These are phyloP conservation scores for Beauveria scarabaeidicola DNA, from an alignment of 2,329 filamentous ascomycete species.

Conservation along the genomic window DNA sequence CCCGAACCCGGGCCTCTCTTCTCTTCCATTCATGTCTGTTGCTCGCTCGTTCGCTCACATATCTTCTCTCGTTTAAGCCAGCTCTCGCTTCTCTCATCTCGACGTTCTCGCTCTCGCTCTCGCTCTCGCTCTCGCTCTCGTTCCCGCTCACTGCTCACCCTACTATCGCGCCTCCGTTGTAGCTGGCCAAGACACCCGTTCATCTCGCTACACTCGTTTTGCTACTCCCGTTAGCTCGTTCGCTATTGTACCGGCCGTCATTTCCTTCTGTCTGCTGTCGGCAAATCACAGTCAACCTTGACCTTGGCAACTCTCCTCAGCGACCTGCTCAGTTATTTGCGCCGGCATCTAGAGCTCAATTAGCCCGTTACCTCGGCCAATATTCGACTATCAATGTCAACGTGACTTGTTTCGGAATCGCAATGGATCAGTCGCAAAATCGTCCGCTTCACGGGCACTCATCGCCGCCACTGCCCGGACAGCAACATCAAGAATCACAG, in stretches of 20 bases:
- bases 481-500: conserved; percentile 18
- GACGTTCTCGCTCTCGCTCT: background rate
- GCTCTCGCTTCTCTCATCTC: conserved; percentile 6
- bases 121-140: background rate
- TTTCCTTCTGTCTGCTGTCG: background rate
- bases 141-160: background rate
- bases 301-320: background rate
- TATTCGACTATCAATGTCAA: conserved; percentile 16
- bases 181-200: background rate
- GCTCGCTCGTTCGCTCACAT: conserved; percentile 6
- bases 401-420: conserved; percentile 18
- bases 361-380: background rate
- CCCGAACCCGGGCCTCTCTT: conserved; percentile 7
- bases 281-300: background rate
- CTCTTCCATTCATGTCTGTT: conserved; percentile 8
- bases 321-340: background rate
- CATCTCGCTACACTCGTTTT: background rate
- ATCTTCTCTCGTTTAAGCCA: conserved; percentile 12
- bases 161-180: background rate
- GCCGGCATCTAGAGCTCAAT: background rate
- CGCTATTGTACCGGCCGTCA: background rate
- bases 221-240: background rate
- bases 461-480: conserved; percentile 16
- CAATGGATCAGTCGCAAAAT: conserved; percentile 25
- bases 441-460: conserved; percentile 21